Percentiles rank a stretch among this genome's conserved stretches.
phyloP scores from a whole-genome alignment of 441 rosid species.

The Populus hybrid region DNA sequence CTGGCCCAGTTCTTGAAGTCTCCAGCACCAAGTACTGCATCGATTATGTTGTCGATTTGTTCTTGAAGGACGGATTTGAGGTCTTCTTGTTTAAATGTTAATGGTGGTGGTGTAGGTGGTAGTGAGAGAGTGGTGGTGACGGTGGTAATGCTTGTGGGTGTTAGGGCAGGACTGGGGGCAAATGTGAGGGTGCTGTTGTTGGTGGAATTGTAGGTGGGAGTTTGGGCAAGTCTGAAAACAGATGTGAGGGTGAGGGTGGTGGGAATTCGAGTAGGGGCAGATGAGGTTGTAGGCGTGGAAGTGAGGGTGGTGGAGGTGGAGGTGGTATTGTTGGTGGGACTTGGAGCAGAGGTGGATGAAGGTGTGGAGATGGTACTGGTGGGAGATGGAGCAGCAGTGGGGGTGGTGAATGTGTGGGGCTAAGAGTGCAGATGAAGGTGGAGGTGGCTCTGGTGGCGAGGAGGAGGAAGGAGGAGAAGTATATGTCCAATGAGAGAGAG shows the following conservation, averaged over 20 bases:
- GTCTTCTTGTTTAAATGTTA: background rate
- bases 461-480: slow-evolving; percentile 1
- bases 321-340: background rate
- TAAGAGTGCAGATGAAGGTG: background rate
- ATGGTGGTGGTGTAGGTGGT: slow-evolving; percentile 2
- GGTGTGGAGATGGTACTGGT: slow-evolving; percentile 6
- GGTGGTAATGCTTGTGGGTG: background rate
- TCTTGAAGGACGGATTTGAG: slow-evolving; percentile 16
- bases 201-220: background rate
- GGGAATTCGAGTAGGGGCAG: slow-evolving; percentile 1
- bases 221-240: background rate
- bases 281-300: slow-evolving; percentile 9
- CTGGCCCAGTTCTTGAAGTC: slow-evolving; percentile 67
- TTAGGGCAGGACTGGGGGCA: slow-evolving; percentile 3
- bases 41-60: slow-evolving; percentile 51
- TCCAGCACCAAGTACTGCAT: slow-evolving; percentile 64
- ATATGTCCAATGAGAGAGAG: background rate
- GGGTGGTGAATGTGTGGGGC: slow-evolving; percentile 6
- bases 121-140: slow-evolving; percentile 7
- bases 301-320: background rate
- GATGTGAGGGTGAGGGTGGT: slow-evolving; percentile 7
- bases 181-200: slow-evolving; percentile 5
- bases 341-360: slow-evolving; percentile 10
- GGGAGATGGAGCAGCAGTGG: background rate
- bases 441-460: background rate